These are phyloP conservation scores for Calonectria hawksworthii DNA, from an alignment of 2,329 filamentous ascomycete genomes.

Conservation along the genomic window DNA sequence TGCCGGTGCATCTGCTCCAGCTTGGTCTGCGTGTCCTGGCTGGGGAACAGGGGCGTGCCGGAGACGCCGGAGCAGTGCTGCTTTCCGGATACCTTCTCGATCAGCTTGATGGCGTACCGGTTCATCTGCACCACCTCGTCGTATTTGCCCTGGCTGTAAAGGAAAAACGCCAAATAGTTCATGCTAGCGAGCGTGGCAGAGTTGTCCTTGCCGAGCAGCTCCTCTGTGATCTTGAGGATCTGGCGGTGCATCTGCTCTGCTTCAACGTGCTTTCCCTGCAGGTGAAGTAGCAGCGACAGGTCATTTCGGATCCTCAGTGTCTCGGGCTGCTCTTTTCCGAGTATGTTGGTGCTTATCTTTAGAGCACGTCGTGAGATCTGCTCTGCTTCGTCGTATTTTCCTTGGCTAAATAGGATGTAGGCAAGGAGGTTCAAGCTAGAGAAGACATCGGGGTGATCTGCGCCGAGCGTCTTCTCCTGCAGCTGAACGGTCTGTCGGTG, in stretches of 20 bases:
- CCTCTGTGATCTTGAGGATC: neutral
- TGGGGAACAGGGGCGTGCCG: neutral
- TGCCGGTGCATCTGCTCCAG: neutral
- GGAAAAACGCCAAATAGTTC: neutral
- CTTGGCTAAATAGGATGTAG: neutral
- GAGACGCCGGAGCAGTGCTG: neutral
- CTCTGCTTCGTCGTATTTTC: neutral
- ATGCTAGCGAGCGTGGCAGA: neutral
- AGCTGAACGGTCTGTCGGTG: neutral
- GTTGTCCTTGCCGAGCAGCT: neutral
- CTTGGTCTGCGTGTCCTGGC: neutral
- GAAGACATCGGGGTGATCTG: neutral
- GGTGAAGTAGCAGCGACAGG: neutral
- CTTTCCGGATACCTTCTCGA: neutral
- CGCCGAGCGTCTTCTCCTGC: neutral
- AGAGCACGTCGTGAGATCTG: neutral
- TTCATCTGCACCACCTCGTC: constrained; percentile 9
- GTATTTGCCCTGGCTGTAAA: neutral
- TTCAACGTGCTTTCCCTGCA: neutral
- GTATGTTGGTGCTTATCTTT: neutral
- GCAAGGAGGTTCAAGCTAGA: neutral
- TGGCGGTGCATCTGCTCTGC: neutral
- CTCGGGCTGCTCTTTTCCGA: neutral
- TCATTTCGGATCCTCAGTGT: neutral
- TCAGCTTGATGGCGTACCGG: neutral